Evolutionary conservation across 768 basidiomycete species (phyloP), one percentile per base, ranked within the genome.

Genomic region (Mrakia gelida): DNA sequence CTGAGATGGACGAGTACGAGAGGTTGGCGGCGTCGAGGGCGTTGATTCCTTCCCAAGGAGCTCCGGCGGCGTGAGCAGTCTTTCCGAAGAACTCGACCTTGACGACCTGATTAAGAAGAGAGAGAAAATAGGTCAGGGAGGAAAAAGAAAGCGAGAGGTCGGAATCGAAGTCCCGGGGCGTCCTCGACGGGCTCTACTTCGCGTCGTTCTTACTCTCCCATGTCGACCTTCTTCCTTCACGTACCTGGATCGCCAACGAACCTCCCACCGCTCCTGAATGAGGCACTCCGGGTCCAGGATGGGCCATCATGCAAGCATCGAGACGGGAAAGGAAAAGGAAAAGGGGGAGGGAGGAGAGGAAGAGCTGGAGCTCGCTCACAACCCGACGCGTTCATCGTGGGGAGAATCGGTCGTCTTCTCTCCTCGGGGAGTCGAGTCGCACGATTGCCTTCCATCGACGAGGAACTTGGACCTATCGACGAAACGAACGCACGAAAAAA

Each of bases 21-120:
- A 93, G 85, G 82, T 94, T 91, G 0, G 93, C 93, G 0, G 94
- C 94, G 81, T 95, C 94, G 7, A 79, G 70, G n/a, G 78, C 78
- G 38, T 79, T 79, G 65, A 70, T 68, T 23, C 78, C 72, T n/a
- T 71, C 62, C 78, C 78, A 79, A 32, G 78, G 78, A 30, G 78
- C 80, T 6, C 43, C 76, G 38, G 79, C 80, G 1, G 81, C 81
- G 56, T 82, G 81, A 52, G 81, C 80, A 8, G 81, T 77, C 67
- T 80, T 79, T 41, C 81, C 81, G 32, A 56, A 71, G 54, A 65
- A 82, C 45, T 81, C 78, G 15, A 82, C 76, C 23, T 54, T 65
- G 71, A 81, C 28, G 21, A 67, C 56, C 41, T 67, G 73, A 21
- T 73, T 45, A 5, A 2, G 68, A 21, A 43, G 62, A 63, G 62